Evolutionary conservation across 2,329 filamentous ascomycete genomes (phyloP).

Genomic region (Amauroascus niger): DNA sequence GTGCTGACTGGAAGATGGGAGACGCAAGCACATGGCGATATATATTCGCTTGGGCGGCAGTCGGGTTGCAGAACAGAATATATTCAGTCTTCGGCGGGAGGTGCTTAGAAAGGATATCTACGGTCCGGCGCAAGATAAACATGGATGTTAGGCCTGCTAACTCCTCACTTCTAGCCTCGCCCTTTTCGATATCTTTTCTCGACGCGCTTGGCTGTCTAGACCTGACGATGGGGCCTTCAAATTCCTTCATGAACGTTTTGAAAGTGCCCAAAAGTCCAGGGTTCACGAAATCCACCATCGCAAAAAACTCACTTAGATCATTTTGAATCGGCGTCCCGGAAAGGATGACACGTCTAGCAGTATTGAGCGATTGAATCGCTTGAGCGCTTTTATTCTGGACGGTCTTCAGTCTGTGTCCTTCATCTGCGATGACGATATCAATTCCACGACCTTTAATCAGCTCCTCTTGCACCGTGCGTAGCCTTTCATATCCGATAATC

Average conservation of each 20-base stretch:
- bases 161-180: constrained; percentile 52
- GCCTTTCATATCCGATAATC: constrained; percentile 65
- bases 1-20: constrained; percentile 51
- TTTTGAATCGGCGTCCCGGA: constrained; percentile 62
- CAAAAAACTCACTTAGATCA: constrained; percentile 57
- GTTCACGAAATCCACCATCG: constrained; percentile 60
- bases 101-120: constrained; percentile 56
- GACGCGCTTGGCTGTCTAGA: constrained; percentile 56
- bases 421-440: constrained; percentile 62
- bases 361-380: constrained; percentile 55
- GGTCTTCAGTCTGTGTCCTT: constrained; percentile 59
- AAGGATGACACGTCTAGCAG: constrained; percentile 52
- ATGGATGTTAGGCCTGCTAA: constrained; percentile 50
- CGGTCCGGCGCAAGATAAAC: constrained; percentile 58
- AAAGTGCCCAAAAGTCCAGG: constrained; percentile 55
- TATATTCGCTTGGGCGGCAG: constrained; percentile 49
- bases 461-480: constrained; percentile 56
- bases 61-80: constrained; percentile 56
- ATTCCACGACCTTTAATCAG: constrained; percentile 53
- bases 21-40: constrained; percentile 57
- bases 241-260: constrained; percentile 53
- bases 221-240: constrained; percentile 55
- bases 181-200: constrained; percentile 53
- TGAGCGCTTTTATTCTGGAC: constrained; percentile 58
- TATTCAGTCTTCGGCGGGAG: constrained; percentile 59